These are phyloP conservation scores for Picochlorum sp. DNA, from an alignment of 139 green algal species.

Conservation along the genomic window DNA sequence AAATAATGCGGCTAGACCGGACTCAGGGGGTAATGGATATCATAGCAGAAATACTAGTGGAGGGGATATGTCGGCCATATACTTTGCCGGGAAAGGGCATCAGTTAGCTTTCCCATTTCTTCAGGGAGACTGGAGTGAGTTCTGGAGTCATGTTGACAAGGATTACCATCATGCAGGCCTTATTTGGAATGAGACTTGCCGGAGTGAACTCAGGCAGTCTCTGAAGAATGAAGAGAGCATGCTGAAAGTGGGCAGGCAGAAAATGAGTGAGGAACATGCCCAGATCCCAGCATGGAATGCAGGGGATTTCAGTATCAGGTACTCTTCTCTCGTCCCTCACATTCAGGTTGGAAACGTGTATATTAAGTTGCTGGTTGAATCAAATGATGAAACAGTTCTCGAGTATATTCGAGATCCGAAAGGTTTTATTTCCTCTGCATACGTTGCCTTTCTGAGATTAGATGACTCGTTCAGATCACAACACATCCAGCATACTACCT, in stretches of 20 bases:
- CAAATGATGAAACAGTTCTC: slow-evolving; percentile 37
- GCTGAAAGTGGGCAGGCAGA: slow-evolving; percentile 31
- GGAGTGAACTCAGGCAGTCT: slow-evolving; percentile 74
- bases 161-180: slow-evolving; percentile 75
- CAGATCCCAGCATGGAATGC: slow-evolving; percentile 58
- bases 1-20: not conserved
- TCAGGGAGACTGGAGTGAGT: slow-evolving; percentile 63
- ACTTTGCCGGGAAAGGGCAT: not conserved
- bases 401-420: slow-evolving; percentile 57
- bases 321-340: slow-evolving; percentile 59
- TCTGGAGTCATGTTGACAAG: slow-evolving; percentile 53
- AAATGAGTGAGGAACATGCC: slow-evolving; percentile 12
- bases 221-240: slow-evolving; percentile 60
- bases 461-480: slow-evolving; percentile 31
- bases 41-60: slow-evolving; percentile 4
- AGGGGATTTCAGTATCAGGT: slow-evolving; percentile 73
- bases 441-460: slow-evolving; percentile 67
- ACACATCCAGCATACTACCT: not conserved
- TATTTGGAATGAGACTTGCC: slow-evolving; percentile 82
- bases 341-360: slow-evolving; percentile 78
- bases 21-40: not conserved
- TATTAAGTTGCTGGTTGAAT: slow-evolving; percentile 79
- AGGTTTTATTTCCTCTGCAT: slow-evolving; percentile 70
- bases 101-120: not conserved
- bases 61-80: not conserved